Base-by-base conservation (phyloP, 805 yeast species). In the Candida ascalaphidarum region DNA sequence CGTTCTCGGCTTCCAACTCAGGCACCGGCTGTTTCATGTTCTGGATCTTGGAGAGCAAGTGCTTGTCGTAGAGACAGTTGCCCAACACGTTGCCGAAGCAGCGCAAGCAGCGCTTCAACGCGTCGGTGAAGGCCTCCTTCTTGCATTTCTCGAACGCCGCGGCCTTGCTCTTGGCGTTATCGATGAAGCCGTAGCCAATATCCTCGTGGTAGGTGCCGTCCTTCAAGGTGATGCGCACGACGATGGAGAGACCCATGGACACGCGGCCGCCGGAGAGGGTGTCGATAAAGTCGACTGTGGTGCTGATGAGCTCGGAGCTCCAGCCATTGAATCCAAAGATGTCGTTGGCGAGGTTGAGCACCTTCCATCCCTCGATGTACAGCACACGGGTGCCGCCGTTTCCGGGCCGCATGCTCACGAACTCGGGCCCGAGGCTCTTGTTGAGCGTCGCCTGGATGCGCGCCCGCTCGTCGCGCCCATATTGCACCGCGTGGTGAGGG, bases 41-140 rank as follows among this genome's bases (percentile, higher is more conserved):
- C 25, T 63, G 58, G 30, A 76, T 62, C 33, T 68, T 59, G 21
- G 65, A 63, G 23, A 80, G 49, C 33, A 76, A 78, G 28, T 72
- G 74, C 41, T 77, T 77, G 47, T 82, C 94, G 43, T 82, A 82
- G n/a, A 82, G 65, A 52, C 94, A 82, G 43, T 82, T 82, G 1
- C 94, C 94, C 45, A 82, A 54, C 0, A 82, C 77, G 39, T 78
- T 73, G 21, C 94, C 95, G 45, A 85, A 83, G 37, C 80, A 77
- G 36, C 94, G 61, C 29, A 88, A 59, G 10, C 89, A 78, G 27
- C 92, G 62, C 52, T 85, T 86, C 32, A 81, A 54, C 0, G 82
- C 96, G 50, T 82, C 88, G 0, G 88, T 81, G n/a, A 79, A 70
- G 1, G 95, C 92, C 43, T 81, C 92, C 43, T 84, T 82, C 48